A percentile compares a stretch with the other conserved stretches of the same genome.
Evolutionary conservation across 1,284 basidiomycete species (phyloP).

Genomic region (Marasmius oreades): DNA sequence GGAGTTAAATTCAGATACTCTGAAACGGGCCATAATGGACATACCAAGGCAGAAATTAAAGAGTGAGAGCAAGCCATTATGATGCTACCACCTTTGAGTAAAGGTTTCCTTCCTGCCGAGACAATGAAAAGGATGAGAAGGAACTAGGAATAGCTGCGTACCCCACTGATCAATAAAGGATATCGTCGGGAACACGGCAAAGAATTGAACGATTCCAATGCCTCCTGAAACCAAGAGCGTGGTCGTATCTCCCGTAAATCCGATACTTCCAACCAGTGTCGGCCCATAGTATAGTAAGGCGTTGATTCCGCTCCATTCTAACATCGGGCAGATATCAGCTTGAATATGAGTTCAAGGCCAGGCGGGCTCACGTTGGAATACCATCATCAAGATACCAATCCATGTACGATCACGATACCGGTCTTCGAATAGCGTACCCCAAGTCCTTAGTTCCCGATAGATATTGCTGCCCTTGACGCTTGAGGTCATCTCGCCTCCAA

Average conservation of each 20-base stretch:
- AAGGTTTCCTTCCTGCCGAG: slow-evolving; percentile 53
- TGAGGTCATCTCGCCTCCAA: slow-evolving; percentile 7
- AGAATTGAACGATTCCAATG: slow-evolving; percentile 74
- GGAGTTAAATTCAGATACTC: not conserved
- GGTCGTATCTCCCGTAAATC: slow-evolving; percentile 47
- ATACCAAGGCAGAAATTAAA: slow-evolving; percentile 63
- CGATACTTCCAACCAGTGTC: slow-evolving; percentile 61
- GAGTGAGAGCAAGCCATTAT: slow-evolving; percentile 75
- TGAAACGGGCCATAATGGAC: slow-evolving; percentile 5
- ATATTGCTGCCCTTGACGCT: slow-evolving; percentile 11
- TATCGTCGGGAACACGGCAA: slow-evolving; percentile 74
- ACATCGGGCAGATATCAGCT: not conserved
- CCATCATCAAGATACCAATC: slow-evolving; percentile 71
- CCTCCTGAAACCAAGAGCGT: slow-evolving; percentile 71
- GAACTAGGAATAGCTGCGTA: slow-evolving; percentile 25
- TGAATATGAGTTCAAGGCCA: not conserved
- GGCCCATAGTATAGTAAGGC: slow-evolving; percentile 81
- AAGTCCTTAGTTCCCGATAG: slow-evolving; percentile 41
- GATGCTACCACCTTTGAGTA: slow-evolving; percentile 64
- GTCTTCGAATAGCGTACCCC: slow-evolving; percentile 51
- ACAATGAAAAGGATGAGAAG: not conserved
- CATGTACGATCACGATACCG: slow-evolving; percentile 57
- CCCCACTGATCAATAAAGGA: slow-evolving; percentile 71
- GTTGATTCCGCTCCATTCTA: slow-evolving; percentile 84
- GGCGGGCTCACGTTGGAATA: slow-evolving; percentile 66